Evolutionary conservation across 805 yeast genomes (phyloP).

Genomic region (Candida ovalis): DNA sequence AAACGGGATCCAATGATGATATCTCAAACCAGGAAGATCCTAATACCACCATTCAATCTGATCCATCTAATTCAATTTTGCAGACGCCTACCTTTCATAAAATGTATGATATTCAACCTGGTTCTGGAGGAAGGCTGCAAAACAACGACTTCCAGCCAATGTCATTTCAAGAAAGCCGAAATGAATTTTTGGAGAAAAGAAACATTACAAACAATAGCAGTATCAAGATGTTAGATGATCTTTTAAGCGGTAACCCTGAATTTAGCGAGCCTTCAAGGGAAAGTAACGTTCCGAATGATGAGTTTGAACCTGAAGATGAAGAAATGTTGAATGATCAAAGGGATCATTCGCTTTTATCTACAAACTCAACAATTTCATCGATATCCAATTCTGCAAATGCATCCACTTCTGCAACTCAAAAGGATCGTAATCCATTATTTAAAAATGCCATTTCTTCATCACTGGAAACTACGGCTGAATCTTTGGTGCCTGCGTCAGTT

Average conservation of each 20-base stretch:
- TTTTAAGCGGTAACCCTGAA: conserved; percentile 10
- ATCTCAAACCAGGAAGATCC: conserved; percentile 27
- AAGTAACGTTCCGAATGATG: conserved; percentile 7
- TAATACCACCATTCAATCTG: conserved; percentile 6
- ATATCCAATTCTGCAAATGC: conserved; percentile 17
- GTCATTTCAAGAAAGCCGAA: conserved; percentile 21
- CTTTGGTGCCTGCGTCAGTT: conserved; percentile 3
- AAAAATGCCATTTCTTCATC: conserved; percentile 6
- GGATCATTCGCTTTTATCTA: conserved; percentile 17
- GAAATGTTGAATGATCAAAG: conserved; percentile 1
- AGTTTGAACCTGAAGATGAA: conserved; percentile 11
- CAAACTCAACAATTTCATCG: conserved; percentile 23
- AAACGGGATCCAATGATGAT: conserved; percentile 25
- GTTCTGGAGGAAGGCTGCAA: not conserved
- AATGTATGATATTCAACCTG: not conserved
- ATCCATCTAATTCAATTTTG: conserved; percentile 1
- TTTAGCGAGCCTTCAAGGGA: conserved; percentile 13
- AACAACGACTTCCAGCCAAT: conserved; percentile 8
- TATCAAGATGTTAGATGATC: conserved; percentile 32
- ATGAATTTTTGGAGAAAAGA: conserved; percentile 16
- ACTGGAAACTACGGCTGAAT: conserved; percentile 4
- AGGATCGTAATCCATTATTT: conserved; percentile 1
- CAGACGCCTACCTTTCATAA: conserved; percentile 4
- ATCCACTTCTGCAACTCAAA: conserved; percentile 2
- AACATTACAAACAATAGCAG: conserved; percentile 18